These are phyloP conservation scores for Xylaria sp. DNA, from an alignment of 2,329 filamentous ascomycete genomes.

Conservation along the genomic window DNA sequence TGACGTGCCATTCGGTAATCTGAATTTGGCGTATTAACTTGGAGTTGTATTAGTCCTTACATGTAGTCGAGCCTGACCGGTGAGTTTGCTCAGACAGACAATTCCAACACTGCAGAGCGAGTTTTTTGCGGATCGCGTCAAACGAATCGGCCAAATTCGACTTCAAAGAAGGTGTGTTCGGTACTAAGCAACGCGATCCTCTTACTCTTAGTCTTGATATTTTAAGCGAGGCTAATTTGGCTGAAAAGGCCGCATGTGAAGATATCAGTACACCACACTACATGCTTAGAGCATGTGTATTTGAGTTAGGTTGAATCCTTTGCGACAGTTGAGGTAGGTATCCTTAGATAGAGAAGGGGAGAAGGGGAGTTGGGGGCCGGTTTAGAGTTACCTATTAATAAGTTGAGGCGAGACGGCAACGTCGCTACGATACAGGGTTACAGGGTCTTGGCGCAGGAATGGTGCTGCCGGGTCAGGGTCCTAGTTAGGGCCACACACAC, in stretches of 20 bases:
- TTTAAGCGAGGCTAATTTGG: slow-evolving; percentile 35
- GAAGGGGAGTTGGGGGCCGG: slow-evolving; percentile 33
- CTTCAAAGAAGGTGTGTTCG: background rate
- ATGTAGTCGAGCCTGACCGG: background rate
- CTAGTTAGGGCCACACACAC: slow-evolving; percentile 6
- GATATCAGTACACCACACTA: background rate
- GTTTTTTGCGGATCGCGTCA: slow-evolving; percentile 11
- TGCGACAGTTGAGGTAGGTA: slow-evolving; percentile 9
- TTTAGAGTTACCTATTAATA: slow-evolving; percentile 37
- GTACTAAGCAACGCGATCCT: slow-evolving; percentile 15
- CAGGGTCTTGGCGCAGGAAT: background rate
- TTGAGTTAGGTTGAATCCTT: slow-evolving; percentile 34
- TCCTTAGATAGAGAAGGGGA: slow-evolving; percentile 22
- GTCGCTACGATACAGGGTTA: background rate
- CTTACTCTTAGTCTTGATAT: slow-evolving; percentile 25
- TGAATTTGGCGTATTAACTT: background rate
- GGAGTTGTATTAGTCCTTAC: background rate
- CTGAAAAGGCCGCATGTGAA: slow-evolving; percentile 8
- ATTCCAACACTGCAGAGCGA: slow-evolving; percentile 1
- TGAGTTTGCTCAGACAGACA: background rate
- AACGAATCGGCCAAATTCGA: background rate
- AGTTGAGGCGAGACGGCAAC: slow-evolving; percentile 11
- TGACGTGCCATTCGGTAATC: background rate
- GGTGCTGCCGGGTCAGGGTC: slow-evolving; percentile 10
- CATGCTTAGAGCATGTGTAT: slow-evolving; percentile 23